Evolutionary conservation across 129 eudicot genomes (phyloP).

Genomic region (Silybum marianum): DNA sequence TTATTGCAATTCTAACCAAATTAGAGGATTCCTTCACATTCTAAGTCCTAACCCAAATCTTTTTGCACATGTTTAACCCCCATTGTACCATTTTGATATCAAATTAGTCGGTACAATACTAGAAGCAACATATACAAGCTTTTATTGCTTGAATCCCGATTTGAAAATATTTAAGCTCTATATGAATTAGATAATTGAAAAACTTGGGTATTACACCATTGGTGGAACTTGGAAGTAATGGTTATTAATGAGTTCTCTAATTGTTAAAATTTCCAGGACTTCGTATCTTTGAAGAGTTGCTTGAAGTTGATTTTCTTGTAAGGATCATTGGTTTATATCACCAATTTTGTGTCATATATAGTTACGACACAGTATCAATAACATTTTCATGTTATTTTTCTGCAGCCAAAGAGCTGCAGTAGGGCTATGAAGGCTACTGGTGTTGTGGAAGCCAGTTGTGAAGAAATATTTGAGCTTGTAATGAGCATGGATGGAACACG

Average conservation of each 20-base stretch:
- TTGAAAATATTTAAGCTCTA: too few species aligned
- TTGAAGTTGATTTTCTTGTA: constrained; percentile 87
- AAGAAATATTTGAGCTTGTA: constrained; percentile 94
- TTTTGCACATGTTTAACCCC: too few species aligned
- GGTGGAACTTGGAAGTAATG: too few species aligned
- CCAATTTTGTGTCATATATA: background rate
- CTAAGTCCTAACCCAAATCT: too few species aligned
- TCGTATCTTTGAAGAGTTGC: constrained; percentile 90
- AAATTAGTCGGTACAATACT: too few species aligned
- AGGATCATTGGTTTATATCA: constrained; percentile 3
- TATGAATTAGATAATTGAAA: too few species aligned
- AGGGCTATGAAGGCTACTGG: constrained; percentile 99
- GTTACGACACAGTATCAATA: background rate
- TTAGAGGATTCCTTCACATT: too few species aligned
- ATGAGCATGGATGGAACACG: constrained; percentile 99
- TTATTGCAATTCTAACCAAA: too few species aligned
- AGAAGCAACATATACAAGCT: too few species aligned
- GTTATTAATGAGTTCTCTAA: constrained; percentile 17
- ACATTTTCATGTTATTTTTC: constrained; percentile 10
- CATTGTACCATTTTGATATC: too few species aligned
- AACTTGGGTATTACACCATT: too few species aligned
- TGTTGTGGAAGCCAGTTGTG: constrained; percentile 97
- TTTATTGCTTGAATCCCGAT: too few species aligned
- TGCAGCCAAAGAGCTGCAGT: constrained; percentile 98
- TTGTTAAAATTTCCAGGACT: constrained; percentile 53